Conservation (phyloP, 1,139 yeast genomes). For the Saccharomyces hybrid region DNA sequence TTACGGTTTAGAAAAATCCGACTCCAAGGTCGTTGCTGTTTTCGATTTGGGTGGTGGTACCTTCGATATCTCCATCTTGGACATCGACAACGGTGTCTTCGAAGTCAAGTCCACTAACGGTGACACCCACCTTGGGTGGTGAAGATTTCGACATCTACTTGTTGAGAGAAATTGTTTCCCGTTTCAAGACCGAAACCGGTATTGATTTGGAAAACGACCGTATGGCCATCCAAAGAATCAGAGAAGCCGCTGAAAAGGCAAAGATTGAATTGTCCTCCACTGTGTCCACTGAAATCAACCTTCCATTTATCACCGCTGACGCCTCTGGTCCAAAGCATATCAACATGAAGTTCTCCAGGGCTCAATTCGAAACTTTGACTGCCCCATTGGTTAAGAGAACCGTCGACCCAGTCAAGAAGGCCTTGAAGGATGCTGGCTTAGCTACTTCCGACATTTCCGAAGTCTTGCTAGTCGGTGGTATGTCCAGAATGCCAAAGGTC, state of each 20-base stretch:
- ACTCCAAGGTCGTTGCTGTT: slow-evolving; percentile 79
- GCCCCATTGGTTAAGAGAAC: slow-evolving; percentile 82
- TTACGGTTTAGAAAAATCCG: slow-evolving; percentile 84
- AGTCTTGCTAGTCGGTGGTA: slow-evolving; percentile 93
- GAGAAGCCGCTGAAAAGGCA: slow-evolving; percentile 95
- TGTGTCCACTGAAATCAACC: slow-evolving; percentile 32
- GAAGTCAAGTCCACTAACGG: slow-evolving; percentile 94
- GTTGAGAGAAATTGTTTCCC: slow-evolving; percentile 74
- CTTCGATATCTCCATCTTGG: slow-evolving; percentile 81
- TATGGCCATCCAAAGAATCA: slow-evolving; percentile 80
- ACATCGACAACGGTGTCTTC: slow-evolving; percentile 89
- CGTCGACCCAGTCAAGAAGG: slow-evolving; percentile 88
- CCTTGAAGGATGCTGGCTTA: slow-evolving; percentile 79
- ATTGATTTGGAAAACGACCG: slow-evolving; percentile 67
- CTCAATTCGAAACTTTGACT: slow-evolving; percentile 90
- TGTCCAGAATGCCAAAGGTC: slow-evolving; percentile 96
- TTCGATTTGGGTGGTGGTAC: slow-evolving; percentile 98
- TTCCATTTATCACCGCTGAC: slow-evolving; percentile 8
- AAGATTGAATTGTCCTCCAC: slow-evolving; percentile 90
- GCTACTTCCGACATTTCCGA: slow-evolving; percentile 80
- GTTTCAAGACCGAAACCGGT: slow-evolving; percentile 81
- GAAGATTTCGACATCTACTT: slow-evolving; percentile 91
- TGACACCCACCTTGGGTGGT: slow-evolving; percentile 93
- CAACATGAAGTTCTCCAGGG: slow-evolving; percentile 73
- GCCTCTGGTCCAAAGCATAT: slow-evolving; percentile 8